These are phyloP conservation scores for Rhizopus arrhizus DNA, from an alignment of 371 early-diverging fungal genomes.

Conservation along the genomic window DNA sequence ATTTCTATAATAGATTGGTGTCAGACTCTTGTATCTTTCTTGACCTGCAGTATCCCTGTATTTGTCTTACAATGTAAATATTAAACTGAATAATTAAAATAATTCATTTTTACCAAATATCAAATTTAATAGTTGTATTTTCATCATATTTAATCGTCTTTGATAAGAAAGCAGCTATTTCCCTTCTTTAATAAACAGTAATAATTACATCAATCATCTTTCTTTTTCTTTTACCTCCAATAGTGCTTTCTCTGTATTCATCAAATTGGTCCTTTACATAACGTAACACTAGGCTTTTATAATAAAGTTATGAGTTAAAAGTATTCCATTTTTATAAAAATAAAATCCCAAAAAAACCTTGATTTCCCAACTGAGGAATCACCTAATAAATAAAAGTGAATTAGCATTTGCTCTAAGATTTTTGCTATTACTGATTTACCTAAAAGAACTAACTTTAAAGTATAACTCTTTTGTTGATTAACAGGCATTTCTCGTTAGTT, in stretches of 20 bases:
- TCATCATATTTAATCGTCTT: constrained; percentile 72
- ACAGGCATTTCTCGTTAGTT: no score
- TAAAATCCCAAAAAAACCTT: constrained; percentile 46
- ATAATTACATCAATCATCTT: neutral
- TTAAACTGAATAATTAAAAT: neutral
- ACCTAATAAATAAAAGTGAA: constrained; percentile 46
- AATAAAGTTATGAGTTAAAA: constrained; percentile 19
- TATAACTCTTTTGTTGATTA: constrained; percentile 32
- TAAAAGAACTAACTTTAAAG: constrained; percentile 79
- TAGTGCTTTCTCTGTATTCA: constrained; percentile 97
- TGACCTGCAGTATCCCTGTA: constrained; percentile 92
- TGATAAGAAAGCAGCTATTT: constrained; percentile 77
- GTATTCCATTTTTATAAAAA: constrained; percentile 8
- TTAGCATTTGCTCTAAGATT: neutral
- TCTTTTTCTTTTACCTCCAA: constrained; percentile 74
- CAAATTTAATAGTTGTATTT: constrained; percentile 74
- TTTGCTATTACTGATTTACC: constrained; percentile 47
- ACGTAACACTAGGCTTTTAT: constrained; percentile 83
- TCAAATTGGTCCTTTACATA: constrained; percentile 97
- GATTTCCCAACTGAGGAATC: constrained; percentile 89
- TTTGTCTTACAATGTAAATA: no score
- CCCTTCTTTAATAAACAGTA: neutral
- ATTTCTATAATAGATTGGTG: constrained; percentile 98
- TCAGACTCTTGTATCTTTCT: constrained; percentile 94
- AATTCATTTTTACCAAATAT: constrained; percentile 70